Base-by-base conservation (phyloP, 2,329 filamentous ascomycete species). In the Hypoxylon sp. region DNA sequence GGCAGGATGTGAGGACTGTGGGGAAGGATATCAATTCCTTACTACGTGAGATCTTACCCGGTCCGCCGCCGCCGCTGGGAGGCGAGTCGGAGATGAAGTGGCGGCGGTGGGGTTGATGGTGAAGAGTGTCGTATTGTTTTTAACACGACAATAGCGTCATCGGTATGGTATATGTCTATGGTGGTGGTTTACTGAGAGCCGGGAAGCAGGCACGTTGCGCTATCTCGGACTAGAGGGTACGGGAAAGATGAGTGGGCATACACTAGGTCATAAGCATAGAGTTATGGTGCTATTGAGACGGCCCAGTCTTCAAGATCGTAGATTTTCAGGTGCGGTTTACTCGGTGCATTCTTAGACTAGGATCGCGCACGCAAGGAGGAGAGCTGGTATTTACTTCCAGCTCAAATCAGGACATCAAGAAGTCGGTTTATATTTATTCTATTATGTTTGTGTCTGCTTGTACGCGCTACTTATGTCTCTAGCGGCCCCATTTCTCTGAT, bases 41-140 rank as follows among this genome's bases (percentile, higher is more conserved):
- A 40, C 58, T 81, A 55, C 72, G 80, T n/a, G 78, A 81, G 77
- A 78, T 81, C 70, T 54, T 78, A 48, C 77, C 77, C 0, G 77
- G 77, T 0, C 76, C 76, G 2, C 20, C 66, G 42, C 30, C 68
- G 56, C 71, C 65, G 35, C 60, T 59, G 11, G 70, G 71, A 0
- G 76, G 73, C 11, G 70, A 63, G 44, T 61, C 70, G 13, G 70
- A 57, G 33, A 75, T 72, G 46, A 62, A 71, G 54, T 76, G 74
- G 72, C 69, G 77, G 49, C 71, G 74, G 25, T 75, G 71, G 50
- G 77, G 75, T 1, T 76, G 63, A 74, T 54, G 22, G 44, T 35
- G 10, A n/a, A 35, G 25, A 20, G 6, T 25, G 44, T 22, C 8
- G n/a, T 10, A 44, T 44, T 8, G 37, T 6, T 42, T 42, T 42